Conservation (phyloP, 495 filamentous ascomycete species). For the Apiosordaria backusii region DNA sequence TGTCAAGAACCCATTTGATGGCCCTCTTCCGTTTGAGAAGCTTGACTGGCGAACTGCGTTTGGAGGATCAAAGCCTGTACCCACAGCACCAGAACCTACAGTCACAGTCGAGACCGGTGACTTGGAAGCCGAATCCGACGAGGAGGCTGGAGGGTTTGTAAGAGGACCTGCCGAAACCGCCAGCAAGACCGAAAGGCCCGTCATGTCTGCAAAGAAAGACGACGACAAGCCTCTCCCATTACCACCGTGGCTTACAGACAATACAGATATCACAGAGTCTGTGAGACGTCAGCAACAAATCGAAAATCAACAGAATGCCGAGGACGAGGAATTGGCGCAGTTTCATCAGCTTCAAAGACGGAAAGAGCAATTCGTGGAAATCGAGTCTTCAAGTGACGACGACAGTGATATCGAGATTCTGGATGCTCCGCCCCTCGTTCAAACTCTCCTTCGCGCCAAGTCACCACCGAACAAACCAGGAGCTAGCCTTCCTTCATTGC, state of each 20-base stretch:
- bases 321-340: slow-evolving; percentile 51
- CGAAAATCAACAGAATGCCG: slow-evolving; percentile 45
- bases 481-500: slow-evolving; percentile 17
- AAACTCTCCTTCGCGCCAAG: neutral
- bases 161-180: slow-evolving; percentile 9
- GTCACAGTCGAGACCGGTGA: slow-evolving; percentile 23
- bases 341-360: slow-evolving; percentile 40
- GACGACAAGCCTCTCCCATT: slow-evolving; percentile 58
- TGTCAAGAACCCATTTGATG: slow-evolving; percentile 59
- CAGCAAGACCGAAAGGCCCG: neutral
- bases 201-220: slow-evolving; percentile 29
- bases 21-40: slow-evolving; percentile 86
- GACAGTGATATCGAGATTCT: slow-evolving; percentile 56
- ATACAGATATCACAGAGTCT: slow-evolving; percentile 51
- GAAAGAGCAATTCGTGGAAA: slow-evolving; percentile 39
- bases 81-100: slow-evolving; percentile 22
- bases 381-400: slow-evolving; percentile 44
- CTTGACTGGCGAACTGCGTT: slow-evolving; percentile 64
- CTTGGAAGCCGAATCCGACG: slow-evolving; percentile 37
- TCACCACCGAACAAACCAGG: slow-evolving; percentile 10
- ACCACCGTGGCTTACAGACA: slow-evolving; percentile 80
- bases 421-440: slow-evolving; percentile 39
- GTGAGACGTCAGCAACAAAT: slow-evolving; percentile 44
- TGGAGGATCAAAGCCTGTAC: slow-evolving; percentile 46
- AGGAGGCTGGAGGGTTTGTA: slow-evolving; percentile 67